Evolutionary conservation across 2,329 filamentous ascomycete genomes (phyloP).

Genomic region (Rhynchosporium graminicola): DNA sequence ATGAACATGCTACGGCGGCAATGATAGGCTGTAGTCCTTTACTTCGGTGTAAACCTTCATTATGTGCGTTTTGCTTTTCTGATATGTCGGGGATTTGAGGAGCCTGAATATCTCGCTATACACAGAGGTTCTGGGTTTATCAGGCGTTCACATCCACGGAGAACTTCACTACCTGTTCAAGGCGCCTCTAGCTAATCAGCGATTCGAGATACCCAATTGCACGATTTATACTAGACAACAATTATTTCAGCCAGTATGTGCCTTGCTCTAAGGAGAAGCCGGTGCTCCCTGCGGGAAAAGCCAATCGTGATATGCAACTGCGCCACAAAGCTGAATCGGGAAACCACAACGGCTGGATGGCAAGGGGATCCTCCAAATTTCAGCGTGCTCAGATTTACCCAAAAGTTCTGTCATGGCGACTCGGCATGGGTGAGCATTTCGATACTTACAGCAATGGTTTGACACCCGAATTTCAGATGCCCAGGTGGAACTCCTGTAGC

Average conservation of each 20-base stretch:
- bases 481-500: too few species aligned
- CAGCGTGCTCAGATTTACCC: too few species aligned
- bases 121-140: not conserved
- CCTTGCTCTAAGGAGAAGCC: not conserved
- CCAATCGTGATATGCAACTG: too few species aligned
- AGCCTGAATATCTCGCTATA: not conserved
- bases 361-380: too few species aligned
- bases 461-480: too few species aligned
- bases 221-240: not conserved
- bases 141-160: not conserved
- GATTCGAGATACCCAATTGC: conserved; percentile 17
- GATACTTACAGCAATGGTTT: too few species aligned
- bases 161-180: not conserved
- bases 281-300: too few species aligned
- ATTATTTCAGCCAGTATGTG: not conserved
- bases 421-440: too few species aligned
- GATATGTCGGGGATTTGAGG: too few species aligned
- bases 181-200: not conserved
- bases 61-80: not conserved
- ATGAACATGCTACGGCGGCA: conserved; percentile 42
- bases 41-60: not conserved
- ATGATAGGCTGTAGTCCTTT: not conserved
- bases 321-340: too few species aligned
- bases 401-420: too few species aligned
- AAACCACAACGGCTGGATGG: too few species aligned